These are phyloP conservation scores for Barnettozyma salicaria DNA, from an alignment of 805 yeast species.

Conservation along the genomic window DNA sequence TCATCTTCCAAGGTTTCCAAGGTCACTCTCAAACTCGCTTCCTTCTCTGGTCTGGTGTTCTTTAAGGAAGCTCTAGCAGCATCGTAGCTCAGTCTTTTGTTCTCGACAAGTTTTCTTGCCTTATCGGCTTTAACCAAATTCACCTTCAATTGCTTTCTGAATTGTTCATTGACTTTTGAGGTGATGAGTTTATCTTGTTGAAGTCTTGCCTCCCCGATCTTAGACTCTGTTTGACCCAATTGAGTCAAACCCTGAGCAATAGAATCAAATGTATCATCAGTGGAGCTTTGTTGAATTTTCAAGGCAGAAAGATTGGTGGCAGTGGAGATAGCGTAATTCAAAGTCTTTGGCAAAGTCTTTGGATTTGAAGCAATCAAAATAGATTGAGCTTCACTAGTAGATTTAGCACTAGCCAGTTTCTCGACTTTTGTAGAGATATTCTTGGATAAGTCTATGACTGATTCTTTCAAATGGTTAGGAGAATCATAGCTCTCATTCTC, in stretches of 20 bases:
- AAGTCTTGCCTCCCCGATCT: constrained; percentile 75
- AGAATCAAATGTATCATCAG: constrained; percentile 40
- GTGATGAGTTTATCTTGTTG: constrained; percentile 74
- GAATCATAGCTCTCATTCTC: constrained; percentile 79
- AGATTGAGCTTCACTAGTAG: constrained; percentile 79
- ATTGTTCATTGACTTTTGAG: constrained; percentile 61
- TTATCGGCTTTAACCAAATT: constrained; percentile 57
- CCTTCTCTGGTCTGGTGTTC: constrained; percentile 53
- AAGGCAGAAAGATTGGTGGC: constrained; percentile 50
- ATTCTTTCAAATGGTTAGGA: constrained; percentile 67
- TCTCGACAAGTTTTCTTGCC: constrained; percentile 69
- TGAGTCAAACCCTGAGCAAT: constrained; percentile 58
- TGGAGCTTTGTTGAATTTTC: constrained; percentile 26
- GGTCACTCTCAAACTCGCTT: constrained; percentile 65
- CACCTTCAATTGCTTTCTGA: constrained; percentile 54
- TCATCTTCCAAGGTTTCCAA: constrained; percentile 86
- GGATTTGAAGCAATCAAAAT: constrained; percentile 52
- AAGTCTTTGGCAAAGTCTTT: constrained; percentile 60
- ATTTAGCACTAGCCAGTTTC: constrained; percentile 63
- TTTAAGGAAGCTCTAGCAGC: constrained; percentile 57
- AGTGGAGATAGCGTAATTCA: constrained; percentile 75
- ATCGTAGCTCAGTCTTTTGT: constrained; percentile 73
- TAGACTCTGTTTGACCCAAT: constrained; percentile 63
- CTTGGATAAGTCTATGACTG: constrained; percentile 68
- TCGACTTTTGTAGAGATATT: constrained; percentile 57